A percentile compares a stretch with the other conserved stretches of the same genome.
phyloP scores from a whole-genome alignment of 2,329 filamentous ascomycete species.

The Myriangium duriaei region DNA sequence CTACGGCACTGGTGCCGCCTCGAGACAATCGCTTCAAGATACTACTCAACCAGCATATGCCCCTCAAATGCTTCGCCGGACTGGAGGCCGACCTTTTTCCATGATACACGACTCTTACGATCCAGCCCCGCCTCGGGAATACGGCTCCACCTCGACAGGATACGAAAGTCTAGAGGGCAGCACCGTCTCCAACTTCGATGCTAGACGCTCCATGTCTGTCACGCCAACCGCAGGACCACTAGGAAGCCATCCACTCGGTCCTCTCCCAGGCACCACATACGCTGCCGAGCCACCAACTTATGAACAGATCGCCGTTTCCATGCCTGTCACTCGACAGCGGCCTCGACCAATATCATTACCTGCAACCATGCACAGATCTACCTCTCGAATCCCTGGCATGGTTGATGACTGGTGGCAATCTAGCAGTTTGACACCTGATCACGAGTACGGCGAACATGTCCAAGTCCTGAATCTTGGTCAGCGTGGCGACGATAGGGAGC shows the following conservation, averaged over 20 bases:
- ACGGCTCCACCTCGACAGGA: no score
- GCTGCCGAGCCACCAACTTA: background rate
- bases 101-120: background rate
- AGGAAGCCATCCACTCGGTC: background rate
- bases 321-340: background rate
- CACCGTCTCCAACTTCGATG: no score
- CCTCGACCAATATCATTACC: background rate
- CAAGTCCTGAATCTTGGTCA: no score
- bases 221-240: background rate
- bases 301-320: background rate
- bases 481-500: no score
- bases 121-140: background rate
- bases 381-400: no score
- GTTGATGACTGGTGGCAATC: no score
- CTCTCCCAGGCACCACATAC: background rate
- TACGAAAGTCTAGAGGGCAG: no score
- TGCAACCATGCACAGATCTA: background rate
- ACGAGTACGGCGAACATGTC: no score
- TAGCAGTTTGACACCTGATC: no score
- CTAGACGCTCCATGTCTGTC: background rate
- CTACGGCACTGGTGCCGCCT: slow-evolving; percentile 4
- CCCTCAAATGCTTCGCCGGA: background rate
- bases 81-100: background rate
- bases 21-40: slow-evolving; percentile 1
- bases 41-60: slow-evolving; percentile 1